phyloP scores from a whole-genome alignment of 352 stramenopile genomes.

The Phytophthora boehmeriae region DNA sequence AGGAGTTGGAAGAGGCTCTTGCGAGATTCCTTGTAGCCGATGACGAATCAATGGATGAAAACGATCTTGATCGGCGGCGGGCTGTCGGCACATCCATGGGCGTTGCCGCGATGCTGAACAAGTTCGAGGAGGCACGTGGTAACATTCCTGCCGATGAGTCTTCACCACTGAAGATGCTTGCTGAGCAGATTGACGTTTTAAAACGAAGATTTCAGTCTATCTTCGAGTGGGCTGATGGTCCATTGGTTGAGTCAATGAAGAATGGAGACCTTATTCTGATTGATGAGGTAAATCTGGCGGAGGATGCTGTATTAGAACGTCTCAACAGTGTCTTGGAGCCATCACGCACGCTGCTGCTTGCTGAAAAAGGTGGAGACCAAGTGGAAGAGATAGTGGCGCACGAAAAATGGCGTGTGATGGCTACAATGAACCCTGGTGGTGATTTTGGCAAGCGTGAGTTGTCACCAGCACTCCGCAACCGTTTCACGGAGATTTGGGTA shows the following conservation, averaged over 20 bases:
- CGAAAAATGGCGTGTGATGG: constrained; percentile 97
- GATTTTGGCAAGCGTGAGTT: constrained; percentile 99
- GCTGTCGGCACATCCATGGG: constrained; percentile 27
- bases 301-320: constrained; percentile 99
- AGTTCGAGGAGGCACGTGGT: constrained; percentile 36
- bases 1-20: constrained; percentile 57
- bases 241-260: constrained; percentile 97
- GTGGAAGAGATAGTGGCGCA: constrained; percentile 90
- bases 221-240: constrained; percentile 99
- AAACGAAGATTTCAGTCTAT: constrained; percentile 89
- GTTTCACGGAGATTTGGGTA: constrained; percentile 99
- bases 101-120: constrained; percentile 33
- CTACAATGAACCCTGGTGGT: constrained; percentile 99
- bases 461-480: constrained; percentile 97
- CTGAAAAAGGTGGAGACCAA: constrained; percentile 97
- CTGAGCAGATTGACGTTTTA: constrained; percentile 59
- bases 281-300: constrained; percentile 99
- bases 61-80: constrained; percentile 27
- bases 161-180: constrained; percentile 20
- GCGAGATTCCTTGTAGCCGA: constrained; percentile 34
- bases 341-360: constrained; percentile 95
- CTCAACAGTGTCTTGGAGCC: constrained; percentile 99
- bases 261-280: constrained; percentile 98
- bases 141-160: constrained; percentile 19
- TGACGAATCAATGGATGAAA: constrained; percentile 23